These are phyloP conservation scores for Chlamydomonas reinhardtii DNA, from an alignment of 163 green algal genomes.

Conservation along the genomic window DNA sequence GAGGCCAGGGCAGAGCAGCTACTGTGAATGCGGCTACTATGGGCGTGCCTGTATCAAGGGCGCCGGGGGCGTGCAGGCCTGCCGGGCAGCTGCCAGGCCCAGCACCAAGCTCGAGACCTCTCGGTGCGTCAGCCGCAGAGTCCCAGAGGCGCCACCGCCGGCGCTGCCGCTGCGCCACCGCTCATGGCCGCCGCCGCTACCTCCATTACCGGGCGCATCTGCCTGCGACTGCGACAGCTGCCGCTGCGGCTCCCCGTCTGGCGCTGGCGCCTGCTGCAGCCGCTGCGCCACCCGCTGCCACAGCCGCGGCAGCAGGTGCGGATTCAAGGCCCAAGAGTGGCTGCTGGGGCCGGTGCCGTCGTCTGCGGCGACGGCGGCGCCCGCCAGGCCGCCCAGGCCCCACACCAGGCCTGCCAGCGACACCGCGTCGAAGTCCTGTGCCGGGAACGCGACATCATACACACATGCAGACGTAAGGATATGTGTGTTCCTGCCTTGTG, in stretches of 20 bases:
- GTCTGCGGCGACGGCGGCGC: background rate
- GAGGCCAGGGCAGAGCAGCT: too few relatives aligned
- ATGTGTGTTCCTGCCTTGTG: too few relatives aligned
- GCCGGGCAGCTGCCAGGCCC: constrained; percentile 19
- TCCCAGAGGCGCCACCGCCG: background rate
- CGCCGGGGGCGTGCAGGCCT: background rate
- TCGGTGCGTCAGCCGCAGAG: background rate
- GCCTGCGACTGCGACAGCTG: background rate
- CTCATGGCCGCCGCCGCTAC: background rate
- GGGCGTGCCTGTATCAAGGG: constrained; percentile 7
- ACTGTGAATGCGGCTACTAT: too few relatives aligned
- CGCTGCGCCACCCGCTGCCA: background rate
- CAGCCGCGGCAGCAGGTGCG: background rate
- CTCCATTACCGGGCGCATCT: background rate
- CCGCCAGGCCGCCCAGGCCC: constrained; percentile 21
- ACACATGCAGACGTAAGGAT: too few relatives aligned
- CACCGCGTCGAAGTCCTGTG: constrained; percentile 14
- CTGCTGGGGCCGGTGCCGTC: background rate
- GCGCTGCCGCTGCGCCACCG: background rate
- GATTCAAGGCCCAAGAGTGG: background rate
- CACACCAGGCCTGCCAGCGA: constrained; percentile 16
- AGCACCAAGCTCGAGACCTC: constrained; percentile 18
- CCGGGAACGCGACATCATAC: background rate
- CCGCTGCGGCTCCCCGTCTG: too few relatives aligned
- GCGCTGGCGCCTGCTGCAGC: too few relatives aligned